phyloP scores from a whole-genome alignment of 78 protist genomes.

The Dictyostelium firmibasis region DNA sequence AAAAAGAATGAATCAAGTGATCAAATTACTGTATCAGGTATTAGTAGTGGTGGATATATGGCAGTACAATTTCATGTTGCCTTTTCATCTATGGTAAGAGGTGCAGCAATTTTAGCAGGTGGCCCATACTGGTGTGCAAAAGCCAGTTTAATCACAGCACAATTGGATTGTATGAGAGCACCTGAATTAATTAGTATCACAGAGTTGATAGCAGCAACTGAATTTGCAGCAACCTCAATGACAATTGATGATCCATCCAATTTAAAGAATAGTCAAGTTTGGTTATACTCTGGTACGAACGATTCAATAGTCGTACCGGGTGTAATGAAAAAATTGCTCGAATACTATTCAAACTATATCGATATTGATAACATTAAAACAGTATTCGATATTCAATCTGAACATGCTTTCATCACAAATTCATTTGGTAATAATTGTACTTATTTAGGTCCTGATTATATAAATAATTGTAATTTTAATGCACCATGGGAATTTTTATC shows the following conservation, averaged over 20 bases:
- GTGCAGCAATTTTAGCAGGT: conserved; percentile 65
- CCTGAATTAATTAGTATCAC: conserved; percentile 59
- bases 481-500: conserved; percentile 65
- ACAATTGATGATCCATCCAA: conserved; percentile 77
- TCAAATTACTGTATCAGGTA: conserved; percentile 44
- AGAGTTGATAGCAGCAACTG: conserved; percentile 55
- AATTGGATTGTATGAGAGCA: conserved; percentile 47
- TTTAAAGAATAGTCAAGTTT: conserved; percentile 63
- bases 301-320: conserved; percentile 80
- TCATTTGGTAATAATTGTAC: conserved; percentile 70
- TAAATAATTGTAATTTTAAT: conserved; percentile 82
- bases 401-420: conserved; percentile 73
- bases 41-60: conserved; percentile 70
- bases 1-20: neutral
- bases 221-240: conserved; percentile 16
- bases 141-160: conserved; percentile 42
- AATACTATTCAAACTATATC: conserved; percentile 37
- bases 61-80: conserved; percentile 79
- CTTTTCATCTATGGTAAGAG: conserved; percentile 5
- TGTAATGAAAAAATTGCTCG: conserved; percentile 49
- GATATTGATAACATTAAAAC: conserved; percentile 5
- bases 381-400: conserved; percentile 38
- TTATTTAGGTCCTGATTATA: conserved; percentile 82
- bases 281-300: conserved; percentile 76
- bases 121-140: conserved; percentile 72